Evolutionary conservation across 1,284 basidiomycete genomes (phyloP), one percentile per base, ranked within the genome.

Genomic region (Tylopilus sp.): DNA sequence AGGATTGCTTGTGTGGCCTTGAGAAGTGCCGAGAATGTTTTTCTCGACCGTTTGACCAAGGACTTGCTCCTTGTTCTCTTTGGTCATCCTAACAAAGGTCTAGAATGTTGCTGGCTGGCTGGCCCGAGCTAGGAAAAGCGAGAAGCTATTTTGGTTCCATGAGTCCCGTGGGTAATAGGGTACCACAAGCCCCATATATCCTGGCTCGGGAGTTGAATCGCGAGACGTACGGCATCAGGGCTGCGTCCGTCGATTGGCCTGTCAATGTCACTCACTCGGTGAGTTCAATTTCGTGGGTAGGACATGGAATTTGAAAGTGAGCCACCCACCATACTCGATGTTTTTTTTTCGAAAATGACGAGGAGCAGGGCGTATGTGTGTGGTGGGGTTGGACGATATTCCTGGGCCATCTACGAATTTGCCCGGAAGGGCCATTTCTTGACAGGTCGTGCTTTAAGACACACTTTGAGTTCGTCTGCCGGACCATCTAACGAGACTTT

Each of bases 171-270:
- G 21, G 53, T 49, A 57, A 61, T 49, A 40, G 3, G 2, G 19
- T 23, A 31, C 33, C 18, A 9, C 18, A 8, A 10, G 10, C 26
- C 26, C 36, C 31, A 5, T 42, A 33, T 34, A 52, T 26, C 12
- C 41, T 52, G 29, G 33, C 38, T 16, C 18, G 10, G 19, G 21
- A 13, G 19, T 49, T 43, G 42, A 46, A 46, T 45, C 41, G 19
- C 30, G 23, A 35, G 38, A 49, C 34, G 48, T 51, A 48, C 45
- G 55, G 55, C 55, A 63, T 48, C 21, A 8, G n/a, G n/a, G 18
- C 53, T 13, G 15, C 18, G 12, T 12, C 28, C 3, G 31, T 18
- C 13, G 13, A 18, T 23, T 28, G 16, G 4, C 6, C 34, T 36
- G 28, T 21, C 28, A 21, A 26, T 36, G 28, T 25, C 28, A 21